Percentiles rank a stretch among this genome's conserved stretches.
phyloP scores from a whole-genome alignment of 495 filamentous ascomycete genomes.

The Aspergillus cristatus region DNA sequence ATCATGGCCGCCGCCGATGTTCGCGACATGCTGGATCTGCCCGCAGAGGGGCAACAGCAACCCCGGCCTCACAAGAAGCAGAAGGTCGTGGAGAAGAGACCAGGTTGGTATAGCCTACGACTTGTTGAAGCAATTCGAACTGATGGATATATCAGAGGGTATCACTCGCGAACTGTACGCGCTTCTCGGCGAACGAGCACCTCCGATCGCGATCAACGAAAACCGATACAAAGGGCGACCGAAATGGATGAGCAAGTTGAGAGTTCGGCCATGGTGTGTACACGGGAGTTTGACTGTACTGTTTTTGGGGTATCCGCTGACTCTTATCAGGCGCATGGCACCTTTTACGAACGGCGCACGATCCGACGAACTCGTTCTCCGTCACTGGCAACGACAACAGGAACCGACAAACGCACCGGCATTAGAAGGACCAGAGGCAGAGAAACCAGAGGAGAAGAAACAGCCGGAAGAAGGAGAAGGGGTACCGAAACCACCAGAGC shows the following conservation, averaged over 20 bases:
- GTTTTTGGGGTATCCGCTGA: neutral
- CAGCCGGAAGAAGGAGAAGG: slow-evolving; percentile 34
- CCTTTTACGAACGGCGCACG: slow-evolving; percentile 54
- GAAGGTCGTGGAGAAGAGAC: slow-evolving; percentile 60
- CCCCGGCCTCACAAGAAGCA: slow-evolving; percentile 66
- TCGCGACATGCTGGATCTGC: slow-evolving; percentile 81
- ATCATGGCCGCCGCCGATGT: slow-evolving; percentile 74
- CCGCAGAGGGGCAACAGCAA: slow-evolving; percentile 46
- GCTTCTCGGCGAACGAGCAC: slow-evolving; percentile 56
- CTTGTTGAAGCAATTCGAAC: slow-evolving; percentile 12
- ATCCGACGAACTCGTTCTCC: slow-evolving; percentile 46
- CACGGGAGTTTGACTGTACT: neutral
- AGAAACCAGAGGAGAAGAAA: slow-evolving; percentile 32
- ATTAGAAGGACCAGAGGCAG: slow-evolving; percentile 33
- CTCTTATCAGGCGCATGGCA: slow-evolving; percentile 35
- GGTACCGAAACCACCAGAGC: slow-evolving; percentile 15
- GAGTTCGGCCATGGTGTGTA: slow-evolving; percentile 45
- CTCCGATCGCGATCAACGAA: slow-evolving; percentile 58
- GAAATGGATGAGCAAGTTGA: slow-evolving; percentile 46
- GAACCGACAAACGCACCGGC: slow-evolving; percentile 31
- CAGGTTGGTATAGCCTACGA: slow-evolving; percentile 43
- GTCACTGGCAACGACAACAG: slow-evolving; percentile 53
- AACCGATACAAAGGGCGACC: slow-evolving; percentile 58
- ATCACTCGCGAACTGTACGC: slow-evolving; percentile 59
- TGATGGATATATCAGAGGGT: slow-evolving; percentile 51